Conservation (phyloP, 306 rosid genomes). For the Betula pendula region DNA sequence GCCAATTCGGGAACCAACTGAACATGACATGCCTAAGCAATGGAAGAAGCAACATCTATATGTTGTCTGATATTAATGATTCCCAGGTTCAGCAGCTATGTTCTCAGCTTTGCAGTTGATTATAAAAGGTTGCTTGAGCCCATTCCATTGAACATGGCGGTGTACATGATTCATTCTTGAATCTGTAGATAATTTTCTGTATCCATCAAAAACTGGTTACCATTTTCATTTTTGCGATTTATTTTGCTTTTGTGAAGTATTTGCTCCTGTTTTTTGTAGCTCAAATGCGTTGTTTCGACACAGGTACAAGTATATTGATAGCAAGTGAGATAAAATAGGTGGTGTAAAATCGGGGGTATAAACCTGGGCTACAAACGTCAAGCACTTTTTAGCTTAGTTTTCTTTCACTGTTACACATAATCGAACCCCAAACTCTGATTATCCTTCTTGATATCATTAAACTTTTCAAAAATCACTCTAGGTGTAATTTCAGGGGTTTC, state of each 20-base stretch:
- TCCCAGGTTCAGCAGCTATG: conserved; percentile 47
- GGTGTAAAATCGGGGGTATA: too few relatives aligned
- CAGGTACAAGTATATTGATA: not conserved
- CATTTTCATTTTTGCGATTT: conserved; percentile 4
- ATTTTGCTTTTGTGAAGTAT: conserved; percentile 9
- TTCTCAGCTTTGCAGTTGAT: conserved; percentile 51
- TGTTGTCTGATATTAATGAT: conserved; percentile 34
- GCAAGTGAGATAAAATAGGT: too few relatives aligned
- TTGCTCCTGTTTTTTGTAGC: not conserved
- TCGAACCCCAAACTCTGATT: too few relatives aligned
- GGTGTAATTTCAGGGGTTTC: too few relatives aligned
- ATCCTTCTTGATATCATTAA: too few relatives aligned
- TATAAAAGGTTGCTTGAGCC: conserved; percentile 20
- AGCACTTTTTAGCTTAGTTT: too few relatives aligned
- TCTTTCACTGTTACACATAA: too few relatives aligned
- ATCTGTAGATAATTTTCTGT: conserved; percentile 17
- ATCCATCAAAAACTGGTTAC: conserved; percentile 7
- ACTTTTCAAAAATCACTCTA: too few relatives aligned
- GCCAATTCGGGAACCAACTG: conserved; percentile 49
- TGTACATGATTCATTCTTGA: conserved; percentile 28
- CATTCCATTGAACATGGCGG: conserved; percentile 17
- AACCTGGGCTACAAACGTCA: too few relatives aligned
- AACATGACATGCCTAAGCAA: conserved; percentile 64
- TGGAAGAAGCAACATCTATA: conserved; percentile 44
- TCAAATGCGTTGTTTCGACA: not conserved